phyloP scores from a whole-genome alignment of 2,329 filamentous ascomycete genomes.

The Tolypocladium guangdongense region DNA sequence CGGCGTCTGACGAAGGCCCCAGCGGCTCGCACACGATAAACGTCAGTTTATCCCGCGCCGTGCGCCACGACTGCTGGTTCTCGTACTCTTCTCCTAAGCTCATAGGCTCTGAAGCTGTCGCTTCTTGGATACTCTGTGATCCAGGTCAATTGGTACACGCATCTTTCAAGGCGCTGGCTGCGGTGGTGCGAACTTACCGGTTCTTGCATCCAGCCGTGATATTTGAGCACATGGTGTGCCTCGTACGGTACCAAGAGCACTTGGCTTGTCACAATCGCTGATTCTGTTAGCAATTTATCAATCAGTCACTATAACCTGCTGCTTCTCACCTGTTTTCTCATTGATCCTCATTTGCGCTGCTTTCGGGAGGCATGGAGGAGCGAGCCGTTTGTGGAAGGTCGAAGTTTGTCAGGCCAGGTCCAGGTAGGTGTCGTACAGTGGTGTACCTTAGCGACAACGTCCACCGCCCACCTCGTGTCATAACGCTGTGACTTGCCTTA shows the following conservation, averaged over 20 bases:
- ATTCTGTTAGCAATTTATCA: neutral
- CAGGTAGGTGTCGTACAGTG: neutral
- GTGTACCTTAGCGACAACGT: too few relatives aligned
- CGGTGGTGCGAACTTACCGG: constrained; percentile 29
- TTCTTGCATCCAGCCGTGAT: constrained; percentile 90
- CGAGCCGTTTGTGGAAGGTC: neutral
- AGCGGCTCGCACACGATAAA: constrained; percentile 67
- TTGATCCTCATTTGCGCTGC: constrained; percentile 30
- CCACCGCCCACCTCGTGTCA: neutral
- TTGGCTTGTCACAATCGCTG: constrained; percentile 55
- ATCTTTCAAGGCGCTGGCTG: neutral
- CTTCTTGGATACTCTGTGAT: constrained; percentile 59
- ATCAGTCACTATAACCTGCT: fast-evolving
- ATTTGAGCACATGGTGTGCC: constrained; percentile 66
- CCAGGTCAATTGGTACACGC: neutral
- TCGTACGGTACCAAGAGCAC: constrained; percentile 79
- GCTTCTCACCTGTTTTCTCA: constrained; percentile 28
- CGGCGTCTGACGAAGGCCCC: neutral
- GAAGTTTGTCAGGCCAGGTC: constrained; percentile 4
- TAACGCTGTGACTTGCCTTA: neutral
- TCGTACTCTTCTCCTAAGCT: constrained; percentile 72
- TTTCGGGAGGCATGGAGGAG: neutral
- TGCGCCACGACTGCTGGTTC: constrained; percentile 84
- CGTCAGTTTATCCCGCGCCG: constrained; percentile 75
- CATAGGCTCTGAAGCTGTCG: constrained; percentile 80